A percentile compares a stretch with the other conserved stretches of the same genome.
These are phyloP conservation scores for Papiliotrema nemorosa DNA, from an alignment of 1,284 basidiomycete species.

Conservation along the genomic window DNA sequence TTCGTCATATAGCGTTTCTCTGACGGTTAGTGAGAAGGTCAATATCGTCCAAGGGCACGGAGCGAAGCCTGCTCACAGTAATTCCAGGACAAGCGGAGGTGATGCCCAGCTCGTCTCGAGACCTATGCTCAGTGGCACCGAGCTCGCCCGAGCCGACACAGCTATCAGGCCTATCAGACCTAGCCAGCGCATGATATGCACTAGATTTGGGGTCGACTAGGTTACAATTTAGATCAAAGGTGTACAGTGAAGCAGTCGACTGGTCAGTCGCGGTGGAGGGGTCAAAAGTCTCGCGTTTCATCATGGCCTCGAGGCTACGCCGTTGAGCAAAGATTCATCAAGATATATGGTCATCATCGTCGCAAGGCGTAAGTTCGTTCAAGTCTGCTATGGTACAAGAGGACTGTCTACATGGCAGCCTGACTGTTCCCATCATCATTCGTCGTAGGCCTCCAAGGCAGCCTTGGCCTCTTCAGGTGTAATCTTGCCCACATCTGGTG, in stretches of 20 bases:
- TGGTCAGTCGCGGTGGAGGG: too few species aligned
- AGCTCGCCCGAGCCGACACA: conserved; percentile 25
- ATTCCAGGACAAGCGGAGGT: conserved; percentile 70
- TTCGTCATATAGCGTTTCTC: conserved; percentile 63
- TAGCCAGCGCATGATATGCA: conserved; percentile 9
- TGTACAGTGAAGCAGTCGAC: too few species aligned
- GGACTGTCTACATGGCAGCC: too few species aligned
- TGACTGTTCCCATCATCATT: not conserved
- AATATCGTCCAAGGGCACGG: not conserved
- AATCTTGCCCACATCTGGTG: conserved; percentile 29
- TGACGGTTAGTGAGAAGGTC: conserved; percentile 29
- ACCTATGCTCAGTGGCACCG: conserved; percentile 71
- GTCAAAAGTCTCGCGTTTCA: too few species aligned
- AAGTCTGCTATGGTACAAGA: too few species aligned
- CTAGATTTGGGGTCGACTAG: conserved; percentile 4
- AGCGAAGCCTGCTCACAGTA: conserved; percentile 64
- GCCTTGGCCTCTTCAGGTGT: conserved; percentile 38
- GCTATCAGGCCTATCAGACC: not conserved
- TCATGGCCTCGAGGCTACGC: too few species aligned
- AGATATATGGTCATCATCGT: too few species aligned
- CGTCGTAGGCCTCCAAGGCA: conserved; percentile 34
- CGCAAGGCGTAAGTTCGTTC: too few species aligned
- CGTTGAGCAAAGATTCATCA: too few species aligned
- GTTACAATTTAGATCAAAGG: not conserved
- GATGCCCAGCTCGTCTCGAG: conserved; percentile 77